Evolutionary conservation across 1,139 yeast genomes (phyloP).

Genomic region (Pichia sp.): DNA sequence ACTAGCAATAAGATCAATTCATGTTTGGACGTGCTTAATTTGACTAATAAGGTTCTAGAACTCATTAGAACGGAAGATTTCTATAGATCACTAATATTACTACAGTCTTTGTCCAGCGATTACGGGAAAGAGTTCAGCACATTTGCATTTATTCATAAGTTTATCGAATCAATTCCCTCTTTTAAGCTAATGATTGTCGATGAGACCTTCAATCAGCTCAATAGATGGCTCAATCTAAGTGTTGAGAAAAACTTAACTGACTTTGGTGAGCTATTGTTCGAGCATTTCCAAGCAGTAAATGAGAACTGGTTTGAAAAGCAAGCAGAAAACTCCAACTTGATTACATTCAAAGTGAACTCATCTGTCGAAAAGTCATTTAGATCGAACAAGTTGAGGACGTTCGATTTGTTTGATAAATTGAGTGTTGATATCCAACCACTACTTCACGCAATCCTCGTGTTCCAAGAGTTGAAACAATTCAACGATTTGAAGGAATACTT

Average conservation of each 20-base stretch:
- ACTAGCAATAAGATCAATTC: slow-evolving; percentile 54
- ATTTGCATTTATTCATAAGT: slow-evolving; percentile 68
- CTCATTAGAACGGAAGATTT: slow-evolving; percentile 68
- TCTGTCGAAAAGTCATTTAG: slow-evolving; percentile 55
- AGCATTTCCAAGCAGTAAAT: slow-evolving; percentile 48
- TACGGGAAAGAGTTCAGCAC: slow-evolving; percentile 63
- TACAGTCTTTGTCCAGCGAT: slow-evolving; percentile 63
- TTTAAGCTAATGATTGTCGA: slow-evolving; percentile 69
- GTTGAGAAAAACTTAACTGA: slow-evolving; percentile 53
- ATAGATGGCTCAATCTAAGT: slow-evolving; percentile 60
- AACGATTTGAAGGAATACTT: slow-evolving; percentile 55
- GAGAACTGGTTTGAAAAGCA: slow-evolving; percentile 47
- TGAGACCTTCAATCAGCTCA: slow-evolving; percentile 68
- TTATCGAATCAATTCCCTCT: slow-evolving; percentile 70
- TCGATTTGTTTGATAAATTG: slow-evolving; percentile 41
- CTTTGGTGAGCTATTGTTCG: slow-evolving; percentile 56
- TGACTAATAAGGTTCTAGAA: slow-evolving; percentile 81
- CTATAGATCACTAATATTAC: slow-evolving; percentile 78
- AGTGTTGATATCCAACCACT: slow-evolving; percentile 58
- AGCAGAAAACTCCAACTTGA: slow-evolving; percentile 36
- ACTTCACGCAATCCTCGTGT: slow-evolving; percentile 79
- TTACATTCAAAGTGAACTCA: slow-evolving; percentile 68
- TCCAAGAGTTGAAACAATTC: slow-evolving; percentile 61
- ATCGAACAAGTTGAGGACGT: slow-evolving; percentile 25
- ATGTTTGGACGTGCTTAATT: slow-evolving; percentile 77